Base-by-base conservation (phyloP, 176 grass and related monocot genomes). In the Typha latifolia region DNA sequence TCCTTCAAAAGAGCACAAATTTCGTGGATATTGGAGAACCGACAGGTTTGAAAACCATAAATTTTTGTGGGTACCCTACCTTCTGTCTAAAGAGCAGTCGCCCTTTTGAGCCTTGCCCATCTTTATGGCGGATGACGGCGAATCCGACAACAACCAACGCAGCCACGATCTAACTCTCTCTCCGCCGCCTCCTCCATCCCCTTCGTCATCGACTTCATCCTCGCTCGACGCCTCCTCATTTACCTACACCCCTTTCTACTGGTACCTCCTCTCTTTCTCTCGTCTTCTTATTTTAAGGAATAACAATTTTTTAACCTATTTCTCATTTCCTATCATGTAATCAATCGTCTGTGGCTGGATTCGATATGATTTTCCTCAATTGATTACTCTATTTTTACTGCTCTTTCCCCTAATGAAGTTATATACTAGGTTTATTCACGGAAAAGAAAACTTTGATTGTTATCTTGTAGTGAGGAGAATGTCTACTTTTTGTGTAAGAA, bases 401-500 rank as follows among this genome's bases (percentile, higher is more conserved):
- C 27, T 3, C 3, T 29, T 29, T 29, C 51, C 18, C 51, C 24
- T 26, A 26, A 26, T 26, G 24, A 26, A 26, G 2, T n/a, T n/a
- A 14, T 53, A 15, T n/a, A 53, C n/a, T 53, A 16, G 4, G 51
- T 53, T 15, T 12, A 16, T 57, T 57, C 52, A 15, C 5, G 52
- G 52, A 43, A 61, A 22, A 26, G 24, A 26, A 47, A 37, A 31
- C 22, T 74, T 74, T 34, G 23, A 12, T 52, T 51, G 51, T 20
- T 24, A 19, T 67, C 51, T 48, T 72, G 77, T 71, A 97, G 88
- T 37, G 88, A 97, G 75, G 88, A 97, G 82, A 97, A 97, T 78
- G 75, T 97, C 49, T 87, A 97, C 73, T 75, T 92, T 32, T 66
- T 97, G 43, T 92, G 85, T 62, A 92, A 84, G 83, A 85, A 89